Conservation (phyloP, 768 basidiomycete species). For the Neoboletus magnificus region DNA sequence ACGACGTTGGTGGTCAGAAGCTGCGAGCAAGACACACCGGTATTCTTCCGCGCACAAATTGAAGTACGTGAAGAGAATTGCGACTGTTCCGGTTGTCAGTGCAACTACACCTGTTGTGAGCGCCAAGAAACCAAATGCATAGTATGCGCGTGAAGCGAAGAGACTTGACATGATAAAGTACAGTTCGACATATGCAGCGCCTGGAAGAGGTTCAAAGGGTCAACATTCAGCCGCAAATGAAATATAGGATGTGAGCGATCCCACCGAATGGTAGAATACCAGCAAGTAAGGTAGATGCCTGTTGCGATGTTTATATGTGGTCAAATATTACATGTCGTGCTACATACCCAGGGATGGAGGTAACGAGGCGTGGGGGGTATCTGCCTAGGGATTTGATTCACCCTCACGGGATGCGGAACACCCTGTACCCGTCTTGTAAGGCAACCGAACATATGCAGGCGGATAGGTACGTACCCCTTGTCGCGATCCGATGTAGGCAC, state of each 20-base stretch:
- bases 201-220: slow-evolving; percentile 35
- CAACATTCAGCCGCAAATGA: background rate
- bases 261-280: slow-evolving; percentile 90
- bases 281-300: slow-evolving; percentile 75
- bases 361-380: slow-evolving; percentile 88
- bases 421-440: slow-evolving; percentile 40
- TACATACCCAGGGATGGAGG: slow-evolving; percentile 71
- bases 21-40: slow-evolving; percentile 45
- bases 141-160: slow-evolving; percentile 90
- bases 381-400: slow-evolving; percentile 93
- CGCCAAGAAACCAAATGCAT: slow-evolving; percentile 94
- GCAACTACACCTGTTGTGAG: slow-evolving; percentile 80
- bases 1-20: background rate
- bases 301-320: slow-evolving; percentile 13
- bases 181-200: slow-evolving; percentile 92
- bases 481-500: slow-evolving; percentile 81
- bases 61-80: slow-evolving; percentile 89
- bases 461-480: slow-evolving; percentile 62
- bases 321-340: background rate
- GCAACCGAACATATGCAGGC: background rate
- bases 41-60: slow-evolving; percentile 93
- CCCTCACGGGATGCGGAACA: slow-evolving; percentile 79
- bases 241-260: slow-evolving; percentile 14
- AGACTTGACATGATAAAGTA: slow-evolving; percentile 90
- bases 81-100: slow-evolving; percentile 87